Conservation (phyloP, 1,284 basidiomycete species). For the Tilletia walkeri region DNA sequence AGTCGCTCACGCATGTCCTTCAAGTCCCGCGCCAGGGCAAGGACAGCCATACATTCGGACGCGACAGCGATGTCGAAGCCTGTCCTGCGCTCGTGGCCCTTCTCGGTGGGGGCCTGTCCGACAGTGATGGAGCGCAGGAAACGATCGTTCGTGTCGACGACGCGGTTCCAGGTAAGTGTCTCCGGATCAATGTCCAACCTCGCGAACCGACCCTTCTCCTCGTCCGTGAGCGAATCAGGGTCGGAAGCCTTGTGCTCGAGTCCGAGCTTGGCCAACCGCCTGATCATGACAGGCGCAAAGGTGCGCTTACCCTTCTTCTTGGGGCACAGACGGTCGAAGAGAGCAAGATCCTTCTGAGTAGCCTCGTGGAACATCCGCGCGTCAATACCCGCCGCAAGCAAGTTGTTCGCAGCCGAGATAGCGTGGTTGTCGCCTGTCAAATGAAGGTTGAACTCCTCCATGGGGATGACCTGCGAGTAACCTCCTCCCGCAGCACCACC, state of each 20-base stretch:
- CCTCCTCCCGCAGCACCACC: constrained; percentile 97
- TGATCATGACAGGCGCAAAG: constrained; percentile 94
- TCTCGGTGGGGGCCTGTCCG: constrained; percentile 84
- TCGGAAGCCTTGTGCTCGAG: constrained; percentile 79
- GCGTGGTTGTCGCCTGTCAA: constrained; percentile 98
- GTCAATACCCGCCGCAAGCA: constrained; percentile 92
- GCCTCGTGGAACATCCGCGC: constrained; percentile 98
- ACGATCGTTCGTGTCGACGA: constrained; percentile 93
- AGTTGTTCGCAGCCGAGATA: constrained; percentile 94
- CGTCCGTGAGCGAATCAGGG: constrained; percentile 85
- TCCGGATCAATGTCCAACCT: constrained; percentile 86
- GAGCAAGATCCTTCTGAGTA: constrained; percentile 89
- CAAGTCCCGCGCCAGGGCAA: constrained; percentile 83
- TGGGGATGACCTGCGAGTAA: constrained; percentile 97
- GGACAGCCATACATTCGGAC: constrained; percentile 96
- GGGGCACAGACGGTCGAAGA: constrained; percentile 89
- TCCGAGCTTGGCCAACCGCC: constrained; percentile 88
- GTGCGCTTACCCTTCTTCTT: constrained; percentile 89
- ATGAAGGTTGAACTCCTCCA: constrained; percentile 98
- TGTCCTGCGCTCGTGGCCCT: constrained; percentile 81
- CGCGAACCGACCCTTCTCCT: constrained; percentile 85
- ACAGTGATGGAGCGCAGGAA: constrained; percentile 93
- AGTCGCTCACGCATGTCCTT: constrained; percentile 87
- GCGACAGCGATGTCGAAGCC: constrained; percentile 97
- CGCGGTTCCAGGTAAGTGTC: constrained; percentile 95